These are phyloP conservation scores for Calonectria pseudoturangicola DNA, from an alignment of 2,329 filamentous ascomycete species.

Conservation along the genomic window DNA sequence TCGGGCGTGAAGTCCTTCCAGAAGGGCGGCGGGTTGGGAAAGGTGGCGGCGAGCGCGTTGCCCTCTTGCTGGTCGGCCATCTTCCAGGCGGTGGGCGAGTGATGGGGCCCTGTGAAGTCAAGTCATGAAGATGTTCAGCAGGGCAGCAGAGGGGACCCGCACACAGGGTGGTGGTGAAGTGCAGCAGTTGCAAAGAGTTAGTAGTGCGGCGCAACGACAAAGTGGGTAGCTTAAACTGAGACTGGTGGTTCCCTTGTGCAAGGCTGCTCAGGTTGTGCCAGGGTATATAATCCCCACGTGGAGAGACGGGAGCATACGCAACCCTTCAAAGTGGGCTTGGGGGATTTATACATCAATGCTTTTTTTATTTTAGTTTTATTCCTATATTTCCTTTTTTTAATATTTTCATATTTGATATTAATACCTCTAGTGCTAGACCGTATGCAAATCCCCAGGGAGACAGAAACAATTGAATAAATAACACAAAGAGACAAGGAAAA, in stretches of 20 bases:
- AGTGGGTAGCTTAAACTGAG: constrained; percentile 9
- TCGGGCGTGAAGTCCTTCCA: constrained; percentile 90
- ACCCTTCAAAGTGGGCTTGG: constrained; percentile 10
- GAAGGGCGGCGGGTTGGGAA: constrained; percentile 91
- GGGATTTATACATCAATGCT: not conserved
- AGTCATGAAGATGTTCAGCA: constrained; percentile 38
- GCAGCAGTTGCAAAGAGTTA: not conserved
- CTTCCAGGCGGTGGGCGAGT: constrained; percentile 40
- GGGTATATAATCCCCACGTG: constrained; percentile 18
- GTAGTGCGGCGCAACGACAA: not conserved
- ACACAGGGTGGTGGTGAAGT: not conserved
- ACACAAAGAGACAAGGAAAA: no score
- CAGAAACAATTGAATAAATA: not conserved
- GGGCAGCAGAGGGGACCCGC: not conserved
- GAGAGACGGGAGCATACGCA: constrained; percentile 18
- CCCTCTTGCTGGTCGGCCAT: constrained; percentile 77
- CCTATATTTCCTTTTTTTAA: not conserved
- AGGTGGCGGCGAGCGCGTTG: constrained; percentile 77
- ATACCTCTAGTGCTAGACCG: not conserved
- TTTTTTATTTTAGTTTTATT: not conserved
- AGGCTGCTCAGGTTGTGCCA: constrained; percentile 8
- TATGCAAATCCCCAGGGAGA: not conserved
- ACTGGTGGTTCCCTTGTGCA: constrained; percentile 7
- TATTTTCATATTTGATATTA: not conserved
- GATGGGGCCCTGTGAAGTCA: constrained; percentile 17